phyloP scores from a whole-genome alignment of 139 green algal species.

The Chlorella sorokiniana region DNA sequence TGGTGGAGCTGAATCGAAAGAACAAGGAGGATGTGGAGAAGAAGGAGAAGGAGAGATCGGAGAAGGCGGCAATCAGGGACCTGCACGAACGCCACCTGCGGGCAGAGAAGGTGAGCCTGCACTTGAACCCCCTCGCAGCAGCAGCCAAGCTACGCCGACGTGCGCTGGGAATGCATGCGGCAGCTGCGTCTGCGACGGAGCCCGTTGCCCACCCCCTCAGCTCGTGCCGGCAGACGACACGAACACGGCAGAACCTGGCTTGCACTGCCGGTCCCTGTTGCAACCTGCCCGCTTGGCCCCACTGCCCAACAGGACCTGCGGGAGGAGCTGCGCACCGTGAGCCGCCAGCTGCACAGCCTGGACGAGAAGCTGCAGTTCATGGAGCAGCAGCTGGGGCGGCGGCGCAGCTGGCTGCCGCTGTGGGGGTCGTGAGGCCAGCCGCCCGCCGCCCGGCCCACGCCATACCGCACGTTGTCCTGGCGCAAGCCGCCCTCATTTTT shows the following conservation, averaged over 20 bases:
- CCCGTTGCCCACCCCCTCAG: too few relatives aligned
- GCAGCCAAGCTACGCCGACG: too few relatives aligned
- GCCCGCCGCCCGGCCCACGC: too few relatives aligned
- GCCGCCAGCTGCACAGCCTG: conserved; percentile 6
- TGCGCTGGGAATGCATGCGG: too few relatives aligned
- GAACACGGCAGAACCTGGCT: too few relatives aligned
- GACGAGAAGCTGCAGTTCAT: conserved; percentile 33
- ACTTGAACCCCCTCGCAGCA: not conserved
- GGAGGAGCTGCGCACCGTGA: conserved; percentile 18
- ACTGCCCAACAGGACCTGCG: conserved; percentile 5
- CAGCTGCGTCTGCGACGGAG: too few relatives aligned
- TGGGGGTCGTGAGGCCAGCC: not conserved
- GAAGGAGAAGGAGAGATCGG: conserved; percentile 14
- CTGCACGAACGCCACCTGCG: conserved; percentile 27
- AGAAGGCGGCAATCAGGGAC: not conserved
- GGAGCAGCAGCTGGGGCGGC: not conserved
- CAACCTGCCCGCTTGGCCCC: not conserved
- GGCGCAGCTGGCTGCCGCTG: conserved; percentile 8
- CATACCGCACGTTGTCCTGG: too few relatives aligned
- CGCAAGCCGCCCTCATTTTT: too few relatives aligned
- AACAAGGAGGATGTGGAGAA: conserved; percentile 39
- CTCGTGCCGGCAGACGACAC: too few relatives aligned
- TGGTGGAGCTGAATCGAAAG: conserved; percentile 42
- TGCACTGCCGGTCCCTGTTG: too few relatives aligned
- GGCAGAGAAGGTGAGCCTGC: conserved; percentile 2